Base-by-base conservation (phyloP, 2,329 filamentous ascomycete species). In the Chaetothyriales sp. region DNA sequence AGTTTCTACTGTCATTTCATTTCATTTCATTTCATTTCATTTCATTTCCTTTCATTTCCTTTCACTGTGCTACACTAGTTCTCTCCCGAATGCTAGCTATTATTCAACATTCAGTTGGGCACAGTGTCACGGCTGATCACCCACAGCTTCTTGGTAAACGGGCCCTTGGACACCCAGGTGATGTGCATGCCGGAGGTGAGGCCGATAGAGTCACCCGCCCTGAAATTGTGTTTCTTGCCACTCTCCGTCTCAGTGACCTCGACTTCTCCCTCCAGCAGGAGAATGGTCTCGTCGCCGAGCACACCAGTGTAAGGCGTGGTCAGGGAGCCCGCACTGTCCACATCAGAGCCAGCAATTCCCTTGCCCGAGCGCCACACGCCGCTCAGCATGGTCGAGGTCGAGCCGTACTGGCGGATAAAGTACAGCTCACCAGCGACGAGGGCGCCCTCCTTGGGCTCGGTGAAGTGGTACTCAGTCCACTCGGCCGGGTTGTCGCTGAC, bases 281-380 rank as follows among this genome's bases (percentile, higher is more conserved):
- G 50, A 15, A 51, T 51, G 8, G 47, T 51, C 22, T 51, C 50
- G 19, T 51, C 50, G 10, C 50, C 50, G 4, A 51, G 36, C 15
- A 36, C 20, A n/a, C 46, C 50, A 12, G 46, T 51, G 22, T 51
- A 51, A 9, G 47, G 46, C 19, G 47, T 49, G 2, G 50, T 49
- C 47, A 49, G n/a, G 26, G 47, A 12, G 39, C 50, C 50, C 5
- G 44, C 36, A 19, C 5, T 9, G n/a, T 51, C 47, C 15, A 49
- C 26, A 20, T 44, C 28, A 3, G 46, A 19, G 2, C 44, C 50
- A 3, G 50, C 50, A 15, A 51, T 51, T n/a, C 50, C 50, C 26
- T 44, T 49, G 47, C 50, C 50, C 7, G 50, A 49, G 26, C 50
- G 46, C 50, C 50, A 51, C n/a, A 50, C 47, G 12, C 50, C 50